Conservation (phyloP, 495 filamentous ascomycete genomes). For the Penicillium salamii region DNA sequence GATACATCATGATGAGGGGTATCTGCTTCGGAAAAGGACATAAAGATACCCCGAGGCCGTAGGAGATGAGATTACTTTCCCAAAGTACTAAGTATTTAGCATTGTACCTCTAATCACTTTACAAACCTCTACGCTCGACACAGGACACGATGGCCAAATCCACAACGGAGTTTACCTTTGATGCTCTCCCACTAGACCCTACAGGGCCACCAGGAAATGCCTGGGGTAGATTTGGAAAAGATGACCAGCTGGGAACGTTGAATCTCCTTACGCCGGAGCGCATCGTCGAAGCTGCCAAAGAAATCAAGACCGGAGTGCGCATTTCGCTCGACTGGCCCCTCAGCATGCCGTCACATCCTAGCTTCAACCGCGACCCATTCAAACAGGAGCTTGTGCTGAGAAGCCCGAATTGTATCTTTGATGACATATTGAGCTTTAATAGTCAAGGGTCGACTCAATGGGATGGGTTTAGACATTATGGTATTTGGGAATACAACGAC, state of each 20-base stretch:
- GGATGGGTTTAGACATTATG: constrained; percentile 53
- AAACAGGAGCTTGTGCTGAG: constrained; percentile 37
- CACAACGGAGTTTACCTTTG: constrained; percentile 26
- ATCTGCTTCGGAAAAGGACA: not conserved
- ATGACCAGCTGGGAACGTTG: constrained; percentile 50
- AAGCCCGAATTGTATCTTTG: constrained; percentile 41
- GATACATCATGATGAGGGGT: not conserved
- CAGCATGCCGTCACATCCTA: constrained; percentile 32
- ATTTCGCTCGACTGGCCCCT: constrained; percentile 49
- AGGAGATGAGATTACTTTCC: not conserved
- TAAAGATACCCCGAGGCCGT: not conserved
- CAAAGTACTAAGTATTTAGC: too few species aligned
- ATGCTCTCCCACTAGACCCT: constrained; percentile 46
- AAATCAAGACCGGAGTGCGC: constrained; percentile 54
- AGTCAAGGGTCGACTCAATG: constrained; percentile 41
- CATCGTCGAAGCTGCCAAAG: constrained; percentile 42
- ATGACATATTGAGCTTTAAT: constrained; percentile 58
- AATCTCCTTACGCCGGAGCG: constrained; percentile 52
- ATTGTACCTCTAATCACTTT: too few species aligned
- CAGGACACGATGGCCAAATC: constrained; percentile 7
- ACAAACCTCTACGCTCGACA: too few species aligned
- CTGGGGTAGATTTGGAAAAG: constrained; percentile 49
- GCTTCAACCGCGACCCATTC: constrained; percentile 35
- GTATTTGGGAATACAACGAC: too few species aligned
- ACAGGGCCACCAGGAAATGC: constrained; percentile 48